Percentiles rank a stretch among this genome's conserved stretches.
Conservation (phyloP, 768 basidiomycete genomes). For the Xanthoconium purpureum region DNA sequence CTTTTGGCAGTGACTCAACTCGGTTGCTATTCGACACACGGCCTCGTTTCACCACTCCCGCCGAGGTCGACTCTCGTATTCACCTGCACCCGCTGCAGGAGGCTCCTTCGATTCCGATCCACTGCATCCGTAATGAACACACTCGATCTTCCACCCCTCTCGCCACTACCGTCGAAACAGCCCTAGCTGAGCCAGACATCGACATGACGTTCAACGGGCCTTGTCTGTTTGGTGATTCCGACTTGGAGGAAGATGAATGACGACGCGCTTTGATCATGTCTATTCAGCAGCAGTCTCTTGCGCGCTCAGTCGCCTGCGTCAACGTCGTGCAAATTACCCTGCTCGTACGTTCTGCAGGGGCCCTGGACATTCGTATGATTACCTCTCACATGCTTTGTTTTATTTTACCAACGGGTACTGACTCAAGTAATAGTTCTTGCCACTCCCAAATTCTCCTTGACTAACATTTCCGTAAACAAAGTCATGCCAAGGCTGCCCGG, state of each 20-base stretch:
- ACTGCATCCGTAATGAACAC: neutral
- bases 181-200: neutral
- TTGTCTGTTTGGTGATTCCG: conserved; percentile 31
- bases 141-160: neutral
- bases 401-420: neutral
- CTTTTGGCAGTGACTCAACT: neutral
- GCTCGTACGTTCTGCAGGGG: neutral
- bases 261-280: neutral
- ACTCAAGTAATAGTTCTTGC: too few species aligned
- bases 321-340: neutral
- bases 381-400: neutral
- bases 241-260: conserved; percentile 28
- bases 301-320: neutral
- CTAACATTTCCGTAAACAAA: too few species aligned
- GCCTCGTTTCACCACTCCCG: neutral
- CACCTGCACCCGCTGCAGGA: neutral
- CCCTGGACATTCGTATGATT: neutral
- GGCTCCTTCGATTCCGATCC: neutral
- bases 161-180: neutral
- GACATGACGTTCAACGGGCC: conserved; percentile 22
- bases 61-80: neutral
- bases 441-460: too few species aligned
- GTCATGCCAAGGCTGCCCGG: too few species aligned
- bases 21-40: neutral
- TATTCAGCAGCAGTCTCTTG: neutral